Conservation (phyloP, 345 rosid genomes). For the Xanthoceras sorbifolium region DNA sequence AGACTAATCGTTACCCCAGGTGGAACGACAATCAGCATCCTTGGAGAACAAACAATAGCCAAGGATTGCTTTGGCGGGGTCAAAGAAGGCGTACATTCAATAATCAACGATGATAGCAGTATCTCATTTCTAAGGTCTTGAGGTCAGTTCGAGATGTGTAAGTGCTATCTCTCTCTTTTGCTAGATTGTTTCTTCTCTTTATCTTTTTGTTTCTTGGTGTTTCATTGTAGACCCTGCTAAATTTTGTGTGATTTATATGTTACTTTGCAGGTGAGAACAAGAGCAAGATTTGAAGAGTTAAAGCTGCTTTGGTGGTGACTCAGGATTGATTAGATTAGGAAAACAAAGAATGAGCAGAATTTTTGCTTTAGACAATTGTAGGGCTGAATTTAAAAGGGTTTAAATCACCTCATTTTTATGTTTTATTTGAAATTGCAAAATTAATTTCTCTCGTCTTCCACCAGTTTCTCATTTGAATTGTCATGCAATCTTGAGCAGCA, state of each 20-base stretch:
- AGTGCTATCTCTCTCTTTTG: not conserved
- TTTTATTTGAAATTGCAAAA: not conserved
- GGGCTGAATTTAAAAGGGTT: not conserved
- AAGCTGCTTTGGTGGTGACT: not conserved
- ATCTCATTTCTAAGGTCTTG: not conserved
- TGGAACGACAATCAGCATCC: not conserved
- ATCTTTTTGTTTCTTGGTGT: not conserved
- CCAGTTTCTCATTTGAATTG: not conserved
- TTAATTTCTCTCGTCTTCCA: not conserved
- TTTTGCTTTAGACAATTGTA: not conserved
- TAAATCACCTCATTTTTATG: not conserved
- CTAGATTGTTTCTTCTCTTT: not conserved
- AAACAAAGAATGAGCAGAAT: not conserved
- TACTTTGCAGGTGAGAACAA: not conserved
- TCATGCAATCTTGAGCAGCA: not conserved
- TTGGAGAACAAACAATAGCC: not conserved
- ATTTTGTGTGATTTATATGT: not conserved
- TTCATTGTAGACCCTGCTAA: not conserved
- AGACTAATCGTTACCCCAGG: not conserved
- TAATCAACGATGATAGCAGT: conserved; percentile 12
- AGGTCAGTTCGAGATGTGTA: no score
- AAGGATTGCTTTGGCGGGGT: conserved; percentile 32
- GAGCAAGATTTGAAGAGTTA: not conserved
- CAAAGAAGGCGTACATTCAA: conserved; percentile 16
- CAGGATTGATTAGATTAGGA: not conserved